These are phyloP conservation scores for Rhynchosporium secalis DNA, from an alignment of 2,329 filamentous ascomycete genomes.

Conservation along the genomic window DNA sequence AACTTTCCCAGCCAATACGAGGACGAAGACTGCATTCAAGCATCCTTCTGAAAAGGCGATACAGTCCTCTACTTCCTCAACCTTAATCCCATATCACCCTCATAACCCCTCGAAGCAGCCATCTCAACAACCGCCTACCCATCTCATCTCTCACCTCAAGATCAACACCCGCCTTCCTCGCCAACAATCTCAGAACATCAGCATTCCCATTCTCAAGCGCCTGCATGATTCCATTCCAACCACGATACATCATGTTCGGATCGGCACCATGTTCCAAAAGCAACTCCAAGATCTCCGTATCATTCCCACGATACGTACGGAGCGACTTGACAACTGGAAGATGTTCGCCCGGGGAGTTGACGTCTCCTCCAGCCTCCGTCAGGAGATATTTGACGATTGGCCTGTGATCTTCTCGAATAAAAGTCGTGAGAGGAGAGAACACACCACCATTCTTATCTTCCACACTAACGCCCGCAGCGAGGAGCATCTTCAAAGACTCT, in stretches of 20 bases:
- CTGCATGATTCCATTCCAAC: slow-evolving; percentile 66
- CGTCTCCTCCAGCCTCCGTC: slow-evolving; percentile 60
- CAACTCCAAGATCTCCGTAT: slow-evolving; percentile 62
- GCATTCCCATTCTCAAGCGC: slow-evolving; percentile 64
- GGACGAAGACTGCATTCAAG: too few relatives aligned
- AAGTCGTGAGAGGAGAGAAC: slow-evolving; percentile 66
- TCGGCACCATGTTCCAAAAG: slow-evolving; percentile 64
- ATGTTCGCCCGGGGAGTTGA: slow-evolving; percentile 69
- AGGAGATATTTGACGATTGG: slow-evolving; percentile 63
- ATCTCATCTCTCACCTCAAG: slow-evolving; percentile 54
- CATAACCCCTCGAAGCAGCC: slow-evolving; percentile 57
- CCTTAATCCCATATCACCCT: slow-evolving; percentile 20
- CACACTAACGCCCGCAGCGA: slow-evolving; percentile 52
- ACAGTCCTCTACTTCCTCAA: neutral
- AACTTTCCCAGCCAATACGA: neutral
- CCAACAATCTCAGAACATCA: slow-evolving; percentile 53
- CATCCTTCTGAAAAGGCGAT: too few relatives aligned
- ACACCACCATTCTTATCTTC: slow-evolving; percentile 73
- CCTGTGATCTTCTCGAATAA: slow-evolving; percentile 62
- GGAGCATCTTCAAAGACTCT: slow-evolving; percentile 60
- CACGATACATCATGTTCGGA: slow-evolving; percentile 66
- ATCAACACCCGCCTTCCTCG: slow-evolving; percentile 51
- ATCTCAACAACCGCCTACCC: slow-evolving; percentile 56
- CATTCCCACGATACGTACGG: slow-evolving; percentile 54
- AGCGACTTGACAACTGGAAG: slow-evolving; percentile 70